A percentile compares a stretch with the other conserved stretches of the same genome.
Conservation (phyloP, 176 grass and related monocot genomes). For the Puccinellia tenuiflora region DNA sequence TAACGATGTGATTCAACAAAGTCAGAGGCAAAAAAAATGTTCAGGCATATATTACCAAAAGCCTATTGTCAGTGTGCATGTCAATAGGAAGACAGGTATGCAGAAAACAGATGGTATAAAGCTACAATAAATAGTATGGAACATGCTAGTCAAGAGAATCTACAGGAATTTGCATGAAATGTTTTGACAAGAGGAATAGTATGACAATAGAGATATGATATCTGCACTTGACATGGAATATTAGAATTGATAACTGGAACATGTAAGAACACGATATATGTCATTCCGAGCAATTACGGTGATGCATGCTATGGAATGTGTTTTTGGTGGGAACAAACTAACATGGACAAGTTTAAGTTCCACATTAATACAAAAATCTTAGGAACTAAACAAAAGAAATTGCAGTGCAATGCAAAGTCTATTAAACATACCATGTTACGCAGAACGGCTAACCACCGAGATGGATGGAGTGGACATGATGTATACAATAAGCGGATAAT, state of each 20-base stretch:
- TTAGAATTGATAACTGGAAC: neutral
- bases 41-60: neutral
- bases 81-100: neutral
- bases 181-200: neutral
- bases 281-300: neutral
- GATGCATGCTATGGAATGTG: neutral
- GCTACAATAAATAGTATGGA: neutral
- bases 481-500: conserved; percentile 85
- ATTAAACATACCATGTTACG: conserved; percentile 58
- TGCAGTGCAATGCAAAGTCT: neutral
- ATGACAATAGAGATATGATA: neutral
- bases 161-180: conserved; percentile 12
- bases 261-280: neutral
- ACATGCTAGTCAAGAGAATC: conserved; percentile 16
- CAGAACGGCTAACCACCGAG: conserved; percentile 78
- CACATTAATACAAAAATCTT: neutral
- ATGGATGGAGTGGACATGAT: conserved; percentile 76
- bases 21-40: neutral
- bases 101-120: neutral
- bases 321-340: neutral
- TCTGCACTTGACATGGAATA: neutral
- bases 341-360: conserved; percentile 8
- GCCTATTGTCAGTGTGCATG: neutral
- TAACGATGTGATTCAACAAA: neutral
- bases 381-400: neutral